Base-by-base conservation (phyloP, 1,284 basidiomycete species). In the Golubevia pallescens region DNA sequence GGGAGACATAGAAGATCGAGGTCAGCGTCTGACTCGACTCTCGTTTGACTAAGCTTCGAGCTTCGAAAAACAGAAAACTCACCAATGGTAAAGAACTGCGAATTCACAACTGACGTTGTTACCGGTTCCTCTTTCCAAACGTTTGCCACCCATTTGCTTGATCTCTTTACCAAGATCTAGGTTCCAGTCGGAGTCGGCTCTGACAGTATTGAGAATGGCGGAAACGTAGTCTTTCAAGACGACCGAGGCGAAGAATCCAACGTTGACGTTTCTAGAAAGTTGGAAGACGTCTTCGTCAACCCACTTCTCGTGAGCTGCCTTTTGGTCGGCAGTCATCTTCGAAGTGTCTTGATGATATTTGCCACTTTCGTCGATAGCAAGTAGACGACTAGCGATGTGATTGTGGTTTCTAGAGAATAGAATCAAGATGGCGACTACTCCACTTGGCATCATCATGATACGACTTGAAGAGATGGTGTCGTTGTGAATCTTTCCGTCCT, bases 371-470 rank as follows among this genome's bases (percentile, higher is more conserved):
- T 93, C 92, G 79, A 93, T 90, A 61, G 88, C 87, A 23, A 91
- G 78, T 48, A 94, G 88, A 74, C 89, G 90, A 66, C 91, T 87
- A 0, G 91, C 92, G 67, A 93, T 89, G 78, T 89, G 92, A 79
- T 95, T 95, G 86, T 95, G 93, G 67, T 75, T 74, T 55, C 81
- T 77, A 73, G 87, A 89, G 69, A 94, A 88, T 4, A 93, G 86
- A 23, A 93, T 88, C 1, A 92, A 87, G 55, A 93, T 87, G 0
- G 91, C 91, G 67, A 90, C 89, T 6, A 88, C 88, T 1, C 91
- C 87, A 13, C 92, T 92, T 0, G 92, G 92, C 90, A 94, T 92
- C 74, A 91, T 87, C 60, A 91, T 86, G n/a, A 93, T 77, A 57
- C 92, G 86, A 28, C 78, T 74, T 80, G 93, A 92, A 6, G 91